phyloP scores from a whole-genome alignment of 805 yeast species.

The Yarrowia deformans region DNA sequence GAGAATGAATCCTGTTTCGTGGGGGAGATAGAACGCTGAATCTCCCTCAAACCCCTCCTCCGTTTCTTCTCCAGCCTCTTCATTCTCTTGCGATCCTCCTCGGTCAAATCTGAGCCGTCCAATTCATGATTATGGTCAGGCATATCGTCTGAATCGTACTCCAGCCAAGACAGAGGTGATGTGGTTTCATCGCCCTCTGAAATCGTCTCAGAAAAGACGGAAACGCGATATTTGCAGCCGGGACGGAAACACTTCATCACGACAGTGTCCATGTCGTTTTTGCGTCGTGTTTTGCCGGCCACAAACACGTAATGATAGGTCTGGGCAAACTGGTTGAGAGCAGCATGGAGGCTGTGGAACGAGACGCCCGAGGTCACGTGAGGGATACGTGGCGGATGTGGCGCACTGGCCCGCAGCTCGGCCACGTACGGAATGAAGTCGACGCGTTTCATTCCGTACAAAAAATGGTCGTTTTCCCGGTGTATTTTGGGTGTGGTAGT shows the following conservation, averaged over 20 bases:
- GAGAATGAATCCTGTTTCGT: no score
- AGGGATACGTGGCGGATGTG: conserved; percentile 12
- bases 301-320: not conserved
- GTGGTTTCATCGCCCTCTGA: no score
- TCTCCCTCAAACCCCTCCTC: no score
- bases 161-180: conserved; percentile 12
- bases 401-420: conserved; percentile 7
- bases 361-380: not conserved
- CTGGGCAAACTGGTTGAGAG: conserved; percentile 15
- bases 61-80: not conserved
- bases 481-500: no score
- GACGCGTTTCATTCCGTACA: conserved; percentile 16
- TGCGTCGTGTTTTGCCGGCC: not conserved
- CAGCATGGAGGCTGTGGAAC: not conserved
- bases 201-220: not conserved
- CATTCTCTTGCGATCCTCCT: not conserved
- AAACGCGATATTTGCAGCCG: not conserved
- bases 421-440: conserved; percentile 25
- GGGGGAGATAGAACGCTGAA: no score
- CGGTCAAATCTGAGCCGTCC: not conserved
- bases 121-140: not conserved
- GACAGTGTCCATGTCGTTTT: conserved; percentile 7
- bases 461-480: no score
- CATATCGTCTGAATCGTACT: not conserved
- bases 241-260: not conserved